Conservation (phyloP, 1,284 basidiomycete species). For the Ganoderma sinense region DNA sequence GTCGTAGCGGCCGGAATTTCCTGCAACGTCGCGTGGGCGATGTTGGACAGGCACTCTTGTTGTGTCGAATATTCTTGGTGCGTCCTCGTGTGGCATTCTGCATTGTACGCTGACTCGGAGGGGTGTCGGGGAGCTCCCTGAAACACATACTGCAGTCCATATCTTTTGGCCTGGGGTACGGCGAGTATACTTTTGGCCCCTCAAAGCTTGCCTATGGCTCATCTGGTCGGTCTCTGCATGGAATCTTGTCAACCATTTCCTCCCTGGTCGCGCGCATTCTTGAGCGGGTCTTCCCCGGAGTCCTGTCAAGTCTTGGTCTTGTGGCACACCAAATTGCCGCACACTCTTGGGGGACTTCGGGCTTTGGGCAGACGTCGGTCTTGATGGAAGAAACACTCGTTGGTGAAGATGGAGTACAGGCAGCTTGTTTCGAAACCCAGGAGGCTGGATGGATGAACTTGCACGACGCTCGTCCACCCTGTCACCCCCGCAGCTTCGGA, state of each 20-base stretch:
- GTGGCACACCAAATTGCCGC: not conserved
- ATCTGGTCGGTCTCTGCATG: not conserved
- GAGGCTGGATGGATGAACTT: constrained; percentile 19
- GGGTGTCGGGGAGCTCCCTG: not conserved
- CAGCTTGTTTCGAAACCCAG: constrained; percentile 7
- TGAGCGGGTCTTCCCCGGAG: constrained; percentile 8
- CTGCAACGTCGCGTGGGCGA: not conserved
- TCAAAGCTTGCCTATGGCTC: not conserved
- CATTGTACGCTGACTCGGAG: constrained; percentile 7
- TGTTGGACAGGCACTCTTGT: constrained; percentile 10
- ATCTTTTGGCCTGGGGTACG: not conserved
- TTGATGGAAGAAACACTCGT: constrained; percentile 13
- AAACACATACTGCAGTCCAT: not conserved
- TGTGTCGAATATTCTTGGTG: constrained; percentile 13
- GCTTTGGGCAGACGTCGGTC: not conserved
- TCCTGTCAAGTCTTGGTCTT: not conserved
- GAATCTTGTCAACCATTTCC: not conserved
- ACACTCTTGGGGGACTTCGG: not conserved
- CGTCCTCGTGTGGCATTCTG: constrained; percentile 2
- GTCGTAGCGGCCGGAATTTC: constrained; percentile 19
- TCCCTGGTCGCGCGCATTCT: not conserved
- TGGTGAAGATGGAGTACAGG: not conserved
- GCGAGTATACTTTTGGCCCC: not conserved
- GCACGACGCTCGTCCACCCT: not conserved
- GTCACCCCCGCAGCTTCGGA: not conserved